Evolutionary conservation across 208 protist species (phyloP), one percentile per base, ranked within the genome.

Genomic region (Strigomonas galati): DNA sequence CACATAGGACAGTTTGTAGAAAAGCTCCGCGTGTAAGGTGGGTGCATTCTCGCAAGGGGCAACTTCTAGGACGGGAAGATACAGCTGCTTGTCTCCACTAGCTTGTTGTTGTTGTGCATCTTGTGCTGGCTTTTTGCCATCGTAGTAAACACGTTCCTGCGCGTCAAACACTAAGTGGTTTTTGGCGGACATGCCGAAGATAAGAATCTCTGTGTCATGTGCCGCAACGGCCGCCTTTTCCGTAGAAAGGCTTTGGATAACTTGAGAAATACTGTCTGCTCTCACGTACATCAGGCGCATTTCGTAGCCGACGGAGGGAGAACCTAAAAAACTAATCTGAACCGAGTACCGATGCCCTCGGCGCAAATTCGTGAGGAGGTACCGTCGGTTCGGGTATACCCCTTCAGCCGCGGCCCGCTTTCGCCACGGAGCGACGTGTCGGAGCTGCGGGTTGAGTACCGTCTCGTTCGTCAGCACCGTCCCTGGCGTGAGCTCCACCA

Each of bases 321-420:
- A 72, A 30, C 76, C 80, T 31, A 75, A 63, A 54, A 56, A 82
- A 57, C 76, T 79, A 17, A 85, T 26, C 1, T 76, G 80, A 21
- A 78, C 49, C 64, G 72, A 58, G 67, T 85, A 85, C 26, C 58
- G 54, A 2, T 21, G 37, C 9, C 77, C 72, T 0, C 32, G 7
- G 40, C 65, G 17, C 1, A 81, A 28, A 0, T 49, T 43, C 12
- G 26, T n/a, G 9, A 85, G 56, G 28, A 78, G 72, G 62, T 80
- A 85, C 26, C 73, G 80, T 28, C 71, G 79, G 1, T 48, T 55
- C 3, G 56, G 32, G 1, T 65, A 74, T 17, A 72, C 49, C 3
- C 24, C 19, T 15, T 60, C 55, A 30, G 12, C 55, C 4, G 19
- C 35, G 9, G 19, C 12, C 19, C 35, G 19, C 35, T 4, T 17